Evolutionary conservation across 2,329 filamentous ascomycete species (phyloP).

Genomic region (Fusarium subglutinans): DNA sequence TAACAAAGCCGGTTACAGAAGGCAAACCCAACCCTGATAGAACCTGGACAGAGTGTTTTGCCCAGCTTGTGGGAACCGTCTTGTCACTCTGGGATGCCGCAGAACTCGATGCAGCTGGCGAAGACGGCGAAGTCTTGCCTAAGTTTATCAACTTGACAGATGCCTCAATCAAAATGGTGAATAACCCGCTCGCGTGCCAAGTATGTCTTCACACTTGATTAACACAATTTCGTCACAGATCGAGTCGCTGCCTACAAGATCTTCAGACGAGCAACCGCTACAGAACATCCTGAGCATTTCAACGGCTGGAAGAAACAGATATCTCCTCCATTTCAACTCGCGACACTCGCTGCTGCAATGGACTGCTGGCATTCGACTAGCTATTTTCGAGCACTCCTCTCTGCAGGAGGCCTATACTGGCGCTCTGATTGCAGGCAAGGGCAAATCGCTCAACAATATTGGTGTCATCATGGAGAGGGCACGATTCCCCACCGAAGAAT

Average conservation of each 20-base stretch:
- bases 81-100: constrained; percentile 95
- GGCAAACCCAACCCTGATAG: constrained; percentile 86
- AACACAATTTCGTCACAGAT: constrained; percentile 63
- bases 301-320: constrained; percentile 94
- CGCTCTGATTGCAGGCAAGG: constrained; percentile 93
- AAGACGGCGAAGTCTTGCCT: constrained; percentile 84
- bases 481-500: constrained; percentile 82
- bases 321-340: constrained; percentile 95
- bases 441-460: constrained; percentile 89
- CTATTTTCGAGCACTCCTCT: constrained; percentile 93
- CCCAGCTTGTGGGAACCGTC: constrained; percentile 93
- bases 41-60: constrained; percentile 96
- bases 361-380: constrained; percentile 91
- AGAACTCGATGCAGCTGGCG: constrained; percentile 86
- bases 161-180: constrained; percentile 97
- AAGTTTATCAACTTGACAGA: constrained; percentile 98
- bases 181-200: constrained; percentile 22
- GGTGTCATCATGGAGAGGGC: constrained; percentile 86
- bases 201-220: constrained; percentile 13
- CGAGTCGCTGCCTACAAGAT: constrained; percentile 87
- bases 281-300: constrained; percentile 97
- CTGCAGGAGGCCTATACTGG: constrained; percentile 97
- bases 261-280: constrained; percentile 78
- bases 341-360: constrained; percentile 93
- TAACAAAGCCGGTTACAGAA: constrained; percentile 62